A percentile compares a stretch with the other conserved stretches of the same genome.
Evolutionary conservation across 2,329 filamentous ascomycete species (phyloP).

Genomic region (Venturia carpophila): DNA sequence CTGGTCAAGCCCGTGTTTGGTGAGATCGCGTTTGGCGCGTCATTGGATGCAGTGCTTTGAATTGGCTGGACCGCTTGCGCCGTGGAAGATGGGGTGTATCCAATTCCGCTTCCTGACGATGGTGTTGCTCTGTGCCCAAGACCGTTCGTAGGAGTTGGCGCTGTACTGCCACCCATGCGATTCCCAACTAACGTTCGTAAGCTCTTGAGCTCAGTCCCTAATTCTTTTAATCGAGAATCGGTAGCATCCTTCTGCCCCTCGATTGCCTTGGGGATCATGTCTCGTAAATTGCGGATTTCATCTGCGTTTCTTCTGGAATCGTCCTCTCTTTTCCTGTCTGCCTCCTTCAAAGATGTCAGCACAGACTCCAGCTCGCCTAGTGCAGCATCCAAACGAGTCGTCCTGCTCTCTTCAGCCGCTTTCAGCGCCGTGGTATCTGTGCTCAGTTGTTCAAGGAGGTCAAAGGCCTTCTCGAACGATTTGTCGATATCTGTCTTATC

Average conservation of each 20-base stretch:
- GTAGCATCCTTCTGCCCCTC: conserved; percentile 79
- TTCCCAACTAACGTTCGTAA: conserved; percentile 78
- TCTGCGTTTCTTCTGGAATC: conserved; percentile 80
- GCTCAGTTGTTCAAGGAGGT: conserved; percentile 81
- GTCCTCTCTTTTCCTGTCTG: conserved; percentile 74
- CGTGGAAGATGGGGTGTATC: conserved; percentile 6
- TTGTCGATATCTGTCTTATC: conserved; percentile 91
- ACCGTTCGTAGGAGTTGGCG: conserved; percentile 19
- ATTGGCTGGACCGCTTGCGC: conserved; percentile 2
- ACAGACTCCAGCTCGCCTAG: conserved; percentile 79
- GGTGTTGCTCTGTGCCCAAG: conserved; percentile 15
- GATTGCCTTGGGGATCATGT: conserved; percentile 80
- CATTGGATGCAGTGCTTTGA: not conserved
- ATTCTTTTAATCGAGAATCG: conserved; percentile 72
- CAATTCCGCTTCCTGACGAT: conserved; percentile 10
- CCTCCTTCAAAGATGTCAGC: conserved; percentile 70
- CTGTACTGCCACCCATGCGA: conserved; percentile 38
- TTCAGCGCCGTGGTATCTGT: conserved; percentile 88
- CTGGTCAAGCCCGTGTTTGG: conserved; percentile 13
- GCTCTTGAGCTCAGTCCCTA: conserved; percentile 81
- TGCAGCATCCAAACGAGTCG: conserved; percentile 72
- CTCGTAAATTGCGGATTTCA: conserved; percentile 74
- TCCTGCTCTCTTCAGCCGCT: conserved; percentile 73
- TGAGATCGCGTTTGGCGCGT: conserved; percentile 8
- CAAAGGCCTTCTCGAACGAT: conserved; percentile 86